Base-by-base conservation (phyloP, 1,284 basidiomycete species). In the Amylostereum chailletii region DNA sequence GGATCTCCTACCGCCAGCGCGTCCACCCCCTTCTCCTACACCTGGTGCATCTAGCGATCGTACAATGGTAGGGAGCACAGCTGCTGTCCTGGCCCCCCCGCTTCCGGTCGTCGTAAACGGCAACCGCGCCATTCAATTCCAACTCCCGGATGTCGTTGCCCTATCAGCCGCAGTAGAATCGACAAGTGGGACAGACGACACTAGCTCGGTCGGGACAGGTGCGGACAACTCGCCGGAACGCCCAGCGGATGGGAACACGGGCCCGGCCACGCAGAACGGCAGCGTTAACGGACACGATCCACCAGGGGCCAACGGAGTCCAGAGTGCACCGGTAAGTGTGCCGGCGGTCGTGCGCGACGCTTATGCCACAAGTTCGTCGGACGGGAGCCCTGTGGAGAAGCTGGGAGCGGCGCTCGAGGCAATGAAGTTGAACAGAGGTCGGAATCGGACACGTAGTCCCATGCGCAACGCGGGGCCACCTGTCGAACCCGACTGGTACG, bases 381-480 rank as follows among this genome's bases (percentile, higher is more conserved):
- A 76, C 38, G 74, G 74, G 2, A 76, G 76, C 48, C 66, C 72
- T 26, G 64, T 65, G 1, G 69, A 71, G 36, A 70, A 68, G 49
- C 56, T 74, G 1, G 62, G 61, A 11, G 62, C 65, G 1, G 60
- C 62, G 41, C 53, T 70, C 40, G 65, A 71, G 38, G 63, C 62
- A 10, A 58, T 65, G 32, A 57, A 56, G 19, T 51, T 68, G 52
- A 66, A 70, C 50, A 67, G 81, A 29, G 82, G 81, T 4, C 68
- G 81, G 38, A 75, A 74, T 53, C 69, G 75, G 26, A 68, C 69
- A 5, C 67, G 74, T 58, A 81, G 79, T 3, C 81, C 81, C 1
- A 70, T 82, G 3, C 79, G 77, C 47, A 76, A 75, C 32, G 72
- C 75, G 53, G 71, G 64, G 0, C n/a, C 39, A 27, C 33, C 51